Percentiles rank a stretch among this genome's conserved stretches.
Conservation (phyloP, 2,329 filamentous ascomycete genomes). For the Ascochyta pisi region DNA sequence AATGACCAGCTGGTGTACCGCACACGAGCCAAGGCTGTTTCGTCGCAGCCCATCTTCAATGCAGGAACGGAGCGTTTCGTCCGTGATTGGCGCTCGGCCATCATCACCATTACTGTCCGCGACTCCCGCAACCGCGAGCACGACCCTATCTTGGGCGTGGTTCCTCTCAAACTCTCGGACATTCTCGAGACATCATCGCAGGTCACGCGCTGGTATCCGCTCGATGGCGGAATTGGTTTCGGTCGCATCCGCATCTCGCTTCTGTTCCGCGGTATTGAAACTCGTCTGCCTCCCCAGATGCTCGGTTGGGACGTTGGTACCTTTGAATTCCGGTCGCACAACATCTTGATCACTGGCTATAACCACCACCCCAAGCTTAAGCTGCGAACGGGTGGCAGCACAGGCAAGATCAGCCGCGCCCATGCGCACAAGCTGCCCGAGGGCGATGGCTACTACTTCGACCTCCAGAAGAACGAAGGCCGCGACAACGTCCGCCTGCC, state of each 20-base stretch:
- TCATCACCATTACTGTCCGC: constrained; percentile 86
- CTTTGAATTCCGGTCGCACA: constrained; percentile 81
- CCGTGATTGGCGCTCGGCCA: constrained; percentile 87
- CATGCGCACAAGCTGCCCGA: constrained; percentile 67
- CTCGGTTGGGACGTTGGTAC: constrained; percentile 96
- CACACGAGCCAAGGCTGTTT: constrained; percentile 92
- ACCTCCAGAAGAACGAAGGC: constrained; percentile 59
- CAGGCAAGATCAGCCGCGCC: constrained; percentile 70
- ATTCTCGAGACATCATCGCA: constrained; percentile 89
- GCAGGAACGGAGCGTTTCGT: constrained; percentile 93
- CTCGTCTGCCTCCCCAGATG: constrained; percentile 81
- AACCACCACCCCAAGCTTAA: constrained; percentile 71
- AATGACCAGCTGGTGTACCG: constrained; percentile 92
- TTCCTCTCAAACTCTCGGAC: constrained; percentile 86
- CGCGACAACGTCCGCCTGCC: constrained; percentile 74
- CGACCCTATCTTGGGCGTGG: constrained; percentile 90
- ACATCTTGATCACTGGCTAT: constrained; percentile 70
- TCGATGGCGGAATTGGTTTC: constrained; percentile 90
- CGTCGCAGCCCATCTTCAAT: constrained; percentile 95
- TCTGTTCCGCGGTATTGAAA: constrained; percentile 88
- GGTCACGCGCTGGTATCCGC: constrained; percentile 90
- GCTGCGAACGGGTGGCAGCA: constrained; percentile 84
- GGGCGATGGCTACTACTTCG: constrained; percentile 66
- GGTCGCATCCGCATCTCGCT: constrained; percentile 88
- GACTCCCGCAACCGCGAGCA: constrained; percentile 90